Evolutionary conservation across 2,329 filamentous ascomycete species (phyloP), one percentile per base, ranked within the genome.

Genomic region (Endothia cerciana): DNA sequence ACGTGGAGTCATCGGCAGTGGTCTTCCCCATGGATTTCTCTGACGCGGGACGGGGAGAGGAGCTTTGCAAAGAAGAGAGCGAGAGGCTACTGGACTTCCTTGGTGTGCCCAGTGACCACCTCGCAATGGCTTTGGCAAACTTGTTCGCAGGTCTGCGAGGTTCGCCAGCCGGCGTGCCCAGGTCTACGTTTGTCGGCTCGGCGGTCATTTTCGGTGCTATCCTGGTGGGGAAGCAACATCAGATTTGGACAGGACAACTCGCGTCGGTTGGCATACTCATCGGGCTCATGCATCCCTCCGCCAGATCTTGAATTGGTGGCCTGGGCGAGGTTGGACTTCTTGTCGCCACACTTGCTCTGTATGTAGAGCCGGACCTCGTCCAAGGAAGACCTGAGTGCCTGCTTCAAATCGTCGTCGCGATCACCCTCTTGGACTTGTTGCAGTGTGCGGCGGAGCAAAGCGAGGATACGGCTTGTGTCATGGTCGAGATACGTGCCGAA

Each of bases 301-400:
- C 6, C 10, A 15, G 51, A 36, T 22, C 28, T 6, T n/a, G 30
- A 19, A 28, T 55, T 7, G 51, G 30, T 13, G 13, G 51, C 28
- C 8, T 55, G 51, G 10, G 28, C 28, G 51, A 36, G 51, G 30
- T 17, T 55, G 51, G 51, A 15, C 19, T 36, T 55, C 17, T 33
- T 36, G 51, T 55, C 30, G 30, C 19, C 30, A 55, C 30, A 55
- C 30, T 36, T 55, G 30, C 53, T 51, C 15, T 65, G 64, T 22
- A 65, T 61, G 45, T 65, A 65, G 7, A 65, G 64, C 13, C 64
- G 64, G 11, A 65, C 51, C 2, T 63, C 60, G 25, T 65, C 60
- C 1, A 65, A 45, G 6, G 64, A 58, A 38, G 57, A 51, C 55
- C 41, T 63, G 1, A 65, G 55, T 45, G 25, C 58, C 30, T 22